Base-by-base conservation (phyloP, 805 yeast species). In the Maudiozyma pseudohumilis region DNA sequence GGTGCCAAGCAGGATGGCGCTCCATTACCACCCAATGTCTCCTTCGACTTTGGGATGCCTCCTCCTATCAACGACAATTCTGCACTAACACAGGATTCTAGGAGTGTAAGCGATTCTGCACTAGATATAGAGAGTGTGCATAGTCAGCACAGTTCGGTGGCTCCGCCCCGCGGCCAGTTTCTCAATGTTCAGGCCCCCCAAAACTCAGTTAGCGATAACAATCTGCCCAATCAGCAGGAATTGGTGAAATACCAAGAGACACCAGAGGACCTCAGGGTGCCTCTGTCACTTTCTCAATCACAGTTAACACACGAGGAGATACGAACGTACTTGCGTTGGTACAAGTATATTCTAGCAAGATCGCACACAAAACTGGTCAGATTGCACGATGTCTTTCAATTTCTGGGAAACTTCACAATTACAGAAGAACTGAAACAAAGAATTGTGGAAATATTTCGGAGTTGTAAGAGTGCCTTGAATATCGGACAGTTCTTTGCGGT, bases 401-500 rank as follows among this genome's bases (percentile, higher is more conserved):
- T 89, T 55, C 65, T 92, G 41, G 32, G 46, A n/a, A 88, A 89
- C 56, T 89, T 89, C 64, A 77, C 75, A 39, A 61, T 89, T 11
- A 52, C 76, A 2, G 68, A 67, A 1, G 49, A 56, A 2, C 63
- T 74, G 24, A 75, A 75, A 53, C 68, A 67, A 9, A 54, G 73
- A 39, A 69, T 85, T 32, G 57, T 54, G 27, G 60, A 62, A 19
- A 70, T 80, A 17, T 77, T 77, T 53, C 59, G 66, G 24, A 67
- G 69, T 39, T 68, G 72, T 38, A 49, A 70, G 24, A 68, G 67
- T 39, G 70, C 81, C 3, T 68, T 89, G 39, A 87, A 85, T 50
- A 78, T 87, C 38, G 94, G 95, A 5, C 94, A 87, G 56, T 89
- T 92, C 61, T 92, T 83, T 63, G 95, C 95, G 0, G 69, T 86